phyloP scores from a whole-genome alignment of 208 protist genomes.

The Histomonas meleagridis region DNA sequence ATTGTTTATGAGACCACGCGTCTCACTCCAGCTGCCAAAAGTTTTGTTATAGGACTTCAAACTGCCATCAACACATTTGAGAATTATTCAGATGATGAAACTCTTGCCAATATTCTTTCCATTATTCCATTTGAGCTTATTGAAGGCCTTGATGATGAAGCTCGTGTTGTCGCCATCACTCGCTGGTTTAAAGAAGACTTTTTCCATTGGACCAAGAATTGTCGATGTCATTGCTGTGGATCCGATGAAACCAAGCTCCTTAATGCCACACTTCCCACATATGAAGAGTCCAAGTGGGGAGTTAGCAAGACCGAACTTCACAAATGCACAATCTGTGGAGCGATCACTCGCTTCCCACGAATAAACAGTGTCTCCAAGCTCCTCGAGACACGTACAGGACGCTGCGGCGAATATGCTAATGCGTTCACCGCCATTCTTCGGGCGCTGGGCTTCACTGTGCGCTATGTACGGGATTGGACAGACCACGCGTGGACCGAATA shows the following conservation, averaged over 20 bases:
- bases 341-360: conserved; percentile 41
- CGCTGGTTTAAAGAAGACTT: conserved; percentile 43
- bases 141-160: too few relatives aligned
- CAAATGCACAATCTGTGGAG: conserved; percentile 35
- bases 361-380: conserved; percentile 37
- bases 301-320: not conserved
- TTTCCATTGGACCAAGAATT: not conserved
- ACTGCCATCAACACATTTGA: too few relatives aligned
- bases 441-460: conserved; percentile 20
- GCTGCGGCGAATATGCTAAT: conserved; percentile 47
- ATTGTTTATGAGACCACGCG: too few relatives aligned
- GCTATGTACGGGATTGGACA: conserved; percentile 39
- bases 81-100: too few relatives aligned
- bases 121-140: too few relatives aligned
- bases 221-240: not conserved
- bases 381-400: conserved; percentile 37
- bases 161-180: too few relatives aligned
- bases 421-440: conserved; percentile 28
- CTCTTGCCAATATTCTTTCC: too few relatives aligned
- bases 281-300: not conserved
- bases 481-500: conserved; percentile 49
- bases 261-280: not conserved
- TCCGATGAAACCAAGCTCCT: not conserved
- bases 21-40: too few relatives aligned
- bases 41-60: too few relatives aligned